Evolutionary conservation across 2,329 filamentous ascomycete species (phyloP).

Genomic region (Grosmannia huntii): DNA sequence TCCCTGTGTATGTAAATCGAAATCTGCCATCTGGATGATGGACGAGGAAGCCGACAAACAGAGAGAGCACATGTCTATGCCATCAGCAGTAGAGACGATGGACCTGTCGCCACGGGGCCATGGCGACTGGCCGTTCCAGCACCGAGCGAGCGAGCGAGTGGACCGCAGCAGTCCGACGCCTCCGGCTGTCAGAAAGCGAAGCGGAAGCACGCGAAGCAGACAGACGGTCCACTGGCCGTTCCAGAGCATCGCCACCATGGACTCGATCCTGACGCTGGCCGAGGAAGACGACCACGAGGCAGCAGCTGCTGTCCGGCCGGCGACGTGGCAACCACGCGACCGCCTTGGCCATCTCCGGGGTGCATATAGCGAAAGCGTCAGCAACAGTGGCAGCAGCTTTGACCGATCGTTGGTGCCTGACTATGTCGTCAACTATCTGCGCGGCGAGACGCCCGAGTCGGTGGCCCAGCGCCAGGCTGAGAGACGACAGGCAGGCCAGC

Average conservation of each 20-base stretch:
- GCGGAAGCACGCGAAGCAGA: background rate
- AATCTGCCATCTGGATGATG: too few relatives aligned
- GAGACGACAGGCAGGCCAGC: slow-evolving; percentile 15
- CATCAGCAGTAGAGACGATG: too few relatives aligned
- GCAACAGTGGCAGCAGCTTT: background rate
- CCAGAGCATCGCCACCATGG: slow-evolving; percentile 19
- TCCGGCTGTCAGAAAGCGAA: background rate
- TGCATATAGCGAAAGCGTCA: background rate
- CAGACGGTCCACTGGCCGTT: slow-evolving; percentile 23
- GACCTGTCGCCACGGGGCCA: background rate
- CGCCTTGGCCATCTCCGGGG: background rate
- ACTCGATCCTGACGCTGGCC: slow-evolving; percentile 6
- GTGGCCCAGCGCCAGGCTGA: slow-evolving; percentile 31
- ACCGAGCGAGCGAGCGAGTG: too few relatives aligned
- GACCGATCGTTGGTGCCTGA: slow-evolving; percentile 36
- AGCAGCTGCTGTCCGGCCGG: background rate
- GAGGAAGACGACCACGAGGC: background rate
- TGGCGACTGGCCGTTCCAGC: slow-evolving; percentile 5
- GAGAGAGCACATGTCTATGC: background rate
- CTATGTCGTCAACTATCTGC: slow-evolving; percentile 42
- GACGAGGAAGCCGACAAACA: background rate
- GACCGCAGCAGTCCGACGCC: too few relatives aligned
- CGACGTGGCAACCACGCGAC: background rate
- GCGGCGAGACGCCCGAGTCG: slow-evolving; percentile 41
- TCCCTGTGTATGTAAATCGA: too few relatives aligned